A percentile compares a stretch with the other conserved stretches of the same genome.
Evolutionary conservation across 2,329 filamentous ascomycete genomes (phyloP).

Genomic region (Fusarium fracticaudum): DNA sequence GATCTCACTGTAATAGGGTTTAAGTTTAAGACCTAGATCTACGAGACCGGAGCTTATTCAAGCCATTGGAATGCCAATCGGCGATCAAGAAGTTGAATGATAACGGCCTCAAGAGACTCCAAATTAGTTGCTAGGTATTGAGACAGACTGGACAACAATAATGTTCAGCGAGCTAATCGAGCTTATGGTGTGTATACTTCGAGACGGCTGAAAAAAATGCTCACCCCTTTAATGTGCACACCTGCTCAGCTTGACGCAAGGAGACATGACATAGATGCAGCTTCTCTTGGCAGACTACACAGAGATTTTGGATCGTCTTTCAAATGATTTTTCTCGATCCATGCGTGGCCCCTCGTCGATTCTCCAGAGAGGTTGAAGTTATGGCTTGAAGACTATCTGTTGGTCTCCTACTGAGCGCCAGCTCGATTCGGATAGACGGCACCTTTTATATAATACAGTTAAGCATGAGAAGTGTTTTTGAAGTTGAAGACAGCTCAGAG

Average conservation of each 20-base stretch:
- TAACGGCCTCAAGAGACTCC: neutral
- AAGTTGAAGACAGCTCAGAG: no score
- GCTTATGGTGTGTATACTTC: neutral
- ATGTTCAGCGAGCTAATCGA: neutral
- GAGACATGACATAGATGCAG: neutral
- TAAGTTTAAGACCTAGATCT: neutral
- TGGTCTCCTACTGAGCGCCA: neutral
- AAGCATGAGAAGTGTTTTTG: rapidly evolving
- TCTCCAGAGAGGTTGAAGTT: neutral
- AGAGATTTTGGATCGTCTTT: neutral
- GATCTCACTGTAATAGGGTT: neutral
- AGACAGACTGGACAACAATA: neutral
- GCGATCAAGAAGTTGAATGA: neutral
- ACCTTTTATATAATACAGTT: rapidly evolving
- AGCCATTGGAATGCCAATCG: neutral
- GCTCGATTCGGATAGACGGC: neutral
- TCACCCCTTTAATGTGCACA: neutral
- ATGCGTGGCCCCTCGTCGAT: neutral
- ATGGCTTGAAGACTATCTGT: neutral
- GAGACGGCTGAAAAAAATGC: no score
- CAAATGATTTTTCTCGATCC: no score
- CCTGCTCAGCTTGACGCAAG: neutral
- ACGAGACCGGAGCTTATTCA: neutral
- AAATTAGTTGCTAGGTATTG: rapidly evolving
- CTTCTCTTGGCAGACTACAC: neutral